Percentiles rank a stretch among this genome's conserved stretches.
Conservation (phyloP, 2,329 filamentous ascomycete genomes). For the Colletotrichum musicola region DNA sequence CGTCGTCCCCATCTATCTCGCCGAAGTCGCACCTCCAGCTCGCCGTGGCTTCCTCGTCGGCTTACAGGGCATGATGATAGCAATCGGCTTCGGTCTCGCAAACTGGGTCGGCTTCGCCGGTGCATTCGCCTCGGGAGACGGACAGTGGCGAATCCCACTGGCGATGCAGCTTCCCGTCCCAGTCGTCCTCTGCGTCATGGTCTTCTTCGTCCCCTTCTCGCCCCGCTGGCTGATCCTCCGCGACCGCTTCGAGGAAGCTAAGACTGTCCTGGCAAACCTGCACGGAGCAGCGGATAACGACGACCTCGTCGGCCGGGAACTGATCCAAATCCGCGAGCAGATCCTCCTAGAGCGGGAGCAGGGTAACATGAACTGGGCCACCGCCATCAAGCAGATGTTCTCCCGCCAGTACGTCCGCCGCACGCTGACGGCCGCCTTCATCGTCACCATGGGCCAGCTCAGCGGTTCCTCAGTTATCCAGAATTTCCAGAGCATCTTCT, state of each 20-base stretch:
- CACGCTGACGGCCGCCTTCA: slow-evolving; percentile 48
- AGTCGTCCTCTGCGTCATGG: slow-evolving; percentile 41
- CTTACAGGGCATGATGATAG: slow-evolving; percentile 42
- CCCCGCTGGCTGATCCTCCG: slow-evolving; percentile 42
- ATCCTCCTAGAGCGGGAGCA: slow-evolving; percentile 45
- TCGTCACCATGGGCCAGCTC: slow-evolving; percentile 50
- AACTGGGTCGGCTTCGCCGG: slow-evolving; percentile 52
- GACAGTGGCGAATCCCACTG: slow-evolving; percentile 46
- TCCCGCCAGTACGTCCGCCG: slow-evolving; percentile 46
- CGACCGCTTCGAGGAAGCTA: slow-evolving; percentile 41
- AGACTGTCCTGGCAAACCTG: slow-evolving; percentile 35
- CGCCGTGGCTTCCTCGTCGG: slow-evolving; percentile 45
- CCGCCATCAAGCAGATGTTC: slow-evolving; percentile 42
- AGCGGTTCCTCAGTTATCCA: slow-evolving; percentile 52
- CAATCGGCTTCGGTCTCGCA: slow-evolving; percentile 46
- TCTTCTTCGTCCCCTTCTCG: slow-evolving; percentile 44
- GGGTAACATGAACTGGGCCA: slow-evolving; percentile 39
- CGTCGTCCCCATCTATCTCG: slow-evolving; percentile 45
- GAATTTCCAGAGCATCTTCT: slow-evolving; percentile 53
- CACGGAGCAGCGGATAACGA: slow-evolving; percentile 41
- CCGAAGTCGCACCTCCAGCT: slow-evolving; percentile 44
- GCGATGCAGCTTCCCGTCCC: slow-evolving; percentile 43
- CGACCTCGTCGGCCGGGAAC: slow-evolving; percentile 43
- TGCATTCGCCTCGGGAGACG: slow-evolving; percentile 46
- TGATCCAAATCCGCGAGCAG: slow-evolving; percentile 47